These are phyloP conservation scores for Microascus cirrosus DNA, from an alignment of 2,329 filamentous ascomycete species.

Conservation along the genomic window DNA sequence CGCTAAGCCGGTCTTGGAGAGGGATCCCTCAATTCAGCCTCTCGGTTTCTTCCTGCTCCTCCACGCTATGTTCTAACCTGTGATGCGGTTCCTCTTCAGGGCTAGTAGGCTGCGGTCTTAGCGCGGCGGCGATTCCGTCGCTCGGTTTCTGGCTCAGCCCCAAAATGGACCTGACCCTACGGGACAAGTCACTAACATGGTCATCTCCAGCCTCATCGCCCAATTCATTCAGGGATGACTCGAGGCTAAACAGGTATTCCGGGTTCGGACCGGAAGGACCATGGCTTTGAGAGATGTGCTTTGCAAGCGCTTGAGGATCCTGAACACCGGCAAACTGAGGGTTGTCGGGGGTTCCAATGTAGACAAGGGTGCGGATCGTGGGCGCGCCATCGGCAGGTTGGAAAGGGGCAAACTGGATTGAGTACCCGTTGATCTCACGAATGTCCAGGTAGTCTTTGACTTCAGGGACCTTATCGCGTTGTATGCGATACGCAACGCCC, in stretches of 20 bases:
- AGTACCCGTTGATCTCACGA: slow-evolving; percentile 94
- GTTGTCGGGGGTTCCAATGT: slow-evolving; percentile 90
- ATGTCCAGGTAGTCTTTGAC: slow-evolving; percentile 89
- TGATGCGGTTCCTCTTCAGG: not conserved
- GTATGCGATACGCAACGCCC: slow-evolving; percentile 88
- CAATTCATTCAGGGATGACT: slow-evolving; percentile 61
- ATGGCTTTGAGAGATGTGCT: slow-evolving; percentile 64
- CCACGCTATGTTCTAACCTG: slow-evolving; percentile 24
- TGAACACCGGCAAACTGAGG: slow-evolving; percentile 84
- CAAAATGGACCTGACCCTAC: slow-evolving; percentile 55
- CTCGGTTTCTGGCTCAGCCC: not conserved
- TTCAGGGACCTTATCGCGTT: slow-evolving; percentile 58
- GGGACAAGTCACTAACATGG: slow-evolving; percentile 75
- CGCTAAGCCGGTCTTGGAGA: not conserved
- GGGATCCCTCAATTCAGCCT: slow-evolving; percentile 20
- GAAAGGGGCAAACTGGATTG: slow-evolving; percentile 83
- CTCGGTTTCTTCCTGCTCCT: slow-evolving; percentile 51
- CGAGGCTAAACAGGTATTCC: slow-evolving; percentile 78
- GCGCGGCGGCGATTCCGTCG: not conserved
- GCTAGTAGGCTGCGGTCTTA: not conserved
- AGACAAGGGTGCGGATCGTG: slow-evolving; percentile 56
- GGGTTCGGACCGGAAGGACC: slow-evolving; percentile 84
- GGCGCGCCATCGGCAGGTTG: slow-evolving; percentile 38
- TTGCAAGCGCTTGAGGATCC: slow-evolving; percentile 64
- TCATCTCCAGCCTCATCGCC: slow-evolving; percentile 68